Conservation (phyloP, 805 yeast genomes). For the Ascoidea tarda region DNA sequence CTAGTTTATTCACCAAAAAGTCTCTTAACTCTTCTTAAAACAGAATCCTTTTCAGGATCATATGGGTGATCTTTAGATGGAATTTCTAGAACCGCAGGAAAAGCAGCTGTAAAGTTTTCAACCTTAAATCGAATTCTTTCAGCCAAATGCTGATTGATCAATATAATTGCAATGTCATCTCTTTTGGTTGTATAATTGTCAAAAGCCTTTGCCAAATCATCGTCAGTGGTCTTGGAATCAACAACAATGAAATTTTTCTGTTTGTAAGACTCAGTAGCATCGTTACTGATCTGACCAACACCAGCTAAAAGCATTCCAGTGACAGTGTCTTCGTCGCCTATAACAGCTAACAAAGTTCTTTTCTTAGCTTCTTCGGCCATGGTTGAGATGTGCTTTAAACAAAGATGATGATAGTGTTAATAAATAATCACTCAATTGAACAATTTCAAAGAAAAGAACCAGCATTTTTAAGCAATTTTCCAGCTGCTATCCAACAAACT, state of each 20-base stretch:
- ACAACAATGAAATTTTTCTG: slow-evolving; percentile 70
- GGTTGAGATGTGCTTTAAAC: neutral
- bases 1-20: slow-evolving; percentile 69
- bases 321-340: slow-evolving; percentile 96
- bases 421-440: too few relatives aligned
- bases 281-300: slow-evolving; percentile 67
- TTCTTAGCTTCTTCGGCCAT: slow-evolving; percentile 33
- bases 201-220: slow-evolving; percentile 63
- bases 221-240: slow-evolving; percentile 69
- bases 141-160: slow-evolving; percentile 91
- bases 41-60: slow-evolving; percentile 96
- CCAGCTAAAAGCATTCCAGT: slow-evolving; percentile 95
- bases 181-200: slow-evolving; percentile 58
- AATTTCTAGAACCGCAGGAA: slow-evolving; percentile 92
- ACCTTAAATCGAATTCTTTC: slow-evolving; percentile 75
- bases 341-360: slow-evolving; percentile 78
- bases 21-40: slow-evolving; percentile 86
- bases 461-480: too few relatives aligned
- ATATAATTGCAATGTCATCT: slow-evolving; percentile 82
- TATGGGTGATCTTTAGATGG: slow-evolving; percentile 98
- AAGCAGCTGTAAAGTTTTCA: slow-evolving; percentile 77
- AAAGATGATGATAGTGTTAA: too few relatives aligned
- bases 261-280: slow-evolving; percentile 37
- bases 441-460: too few relatives aligned
- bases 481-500: too few relatives aligned